These are phyloP conservation scores for Leptodontidium sp. DNA, from an alignment of 2,329 filamentous ascomycete genomes.

Conservation along the genomic window DNA sequence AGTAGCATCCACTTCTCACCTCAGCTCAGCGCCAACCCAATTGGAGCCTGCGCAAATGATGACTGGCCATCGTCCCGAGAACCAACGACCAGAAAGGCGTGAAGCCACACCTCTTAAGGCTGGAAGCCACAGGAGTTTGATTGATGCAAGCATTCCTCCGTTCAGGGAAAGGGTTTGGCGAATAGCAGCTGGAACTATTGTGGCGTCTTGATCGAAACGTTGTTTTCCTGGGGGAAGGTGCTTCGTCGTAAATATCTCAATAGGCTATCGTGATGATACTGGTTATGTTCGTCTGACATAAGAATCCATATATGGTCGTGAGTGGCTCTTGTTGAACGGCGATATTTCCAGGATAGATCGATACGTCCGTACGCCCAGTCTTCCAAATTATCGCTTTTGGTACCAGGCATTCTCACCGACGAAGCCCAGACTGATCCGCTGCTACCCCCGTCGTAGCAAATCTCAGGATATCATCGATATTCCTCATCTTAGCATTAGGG, in stretches of 20 bases:
- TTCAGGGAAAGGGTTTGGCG: slow-evolving; percentile 1
- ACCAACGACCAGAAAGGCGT: neutral
- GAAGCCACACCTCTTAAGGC: slow-evolving; percentile 3
- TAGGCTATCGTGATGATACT: neutral
- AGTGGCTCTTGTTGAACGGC: neutral
- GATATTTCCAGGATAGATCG: neutral
- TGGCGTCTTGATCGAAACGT: neutral
- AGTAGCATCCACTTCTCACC: slow-evolving; percentile 14
- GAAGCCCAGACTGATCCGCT: slow-evolving; percentile 1
- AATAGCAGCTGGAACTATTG: neutral
- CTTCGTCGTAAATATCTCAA: neutral
- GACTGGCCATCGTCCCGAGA: slow-evolving; percentile 4
- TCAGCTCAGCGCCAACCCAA: slow-evolving; percentile 24
- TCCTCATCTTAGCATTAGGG: slow-evolving; percentile 34
- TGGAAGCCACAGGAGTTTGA: slow-evolving; percentile 8
- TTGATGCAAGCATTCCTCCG: slow-evolving; percentile 6
- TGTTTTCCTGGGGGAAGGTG: neutral
- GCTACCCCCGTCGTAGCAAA: slow-evolving; percentile 57
- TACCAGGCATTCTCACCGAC: slow-evolving; percentile 12
- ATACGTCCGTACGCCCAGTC: slow-evolving; percentile 2
- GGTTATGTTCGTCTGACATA: slow-evolving; percentile 4
- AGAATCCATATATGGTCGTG: neutral
- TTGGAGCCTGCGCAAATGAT: neutral
- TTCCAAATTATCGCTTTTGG: slow-evolving; percentile 1
- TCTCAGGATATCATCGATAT: slow-evolving; percentile 55